Percentiles rank a stretch among this genome's conserved stretches.
These are phyloP conservation scores for Mychonastes homosphaera DNA, from an alignment of 139 green algal genomes.

Conservation along the genomic window DNA sequence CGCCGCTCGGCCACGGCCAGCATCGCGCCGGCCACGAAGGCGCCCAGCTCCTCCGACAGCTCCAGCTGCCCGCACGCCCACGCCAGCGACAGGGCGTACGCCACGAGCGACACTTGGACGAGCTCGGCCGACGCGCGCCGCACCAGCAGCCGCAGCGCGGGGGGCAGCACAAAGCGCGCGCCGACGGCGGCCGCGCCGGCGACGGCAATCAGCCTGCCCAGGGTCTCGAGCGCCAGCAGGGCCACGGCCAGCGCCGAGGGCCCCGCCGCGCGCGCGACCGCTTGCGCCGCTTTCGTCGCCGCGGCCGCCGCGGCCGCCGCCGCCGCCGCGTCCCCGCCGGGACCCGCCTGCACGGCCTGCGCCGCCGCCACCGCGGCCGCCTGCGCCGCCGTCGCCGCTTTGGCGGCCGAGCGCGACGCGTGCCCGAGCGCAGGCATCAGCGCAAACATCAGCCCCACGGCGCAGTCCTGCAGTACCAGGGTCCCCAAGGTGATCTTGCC, in stretches of 20 bases:
- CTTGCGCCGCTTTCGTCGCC: no score
- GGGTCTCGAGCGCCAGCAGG: slow-evolving; percentile 24
- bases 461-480: slow-evolving; percentile 82
- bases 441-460: slow-evolving; percentile 90
- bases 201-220: slow-evolving; percentile 19
- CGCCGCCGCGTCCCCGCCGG: not conserved
- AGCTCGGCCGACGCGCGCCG: slow-evolving; percentile 48
- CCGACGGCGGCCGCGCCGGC: slow-evolving; percentile 28
- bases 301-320: not conserved
- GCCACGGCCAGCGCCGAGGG: slow-evolving; percentile 9
- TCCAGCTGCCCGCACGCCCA: slow-evolving; percentile 47
- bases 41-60: slow-evolving; percentile 79
- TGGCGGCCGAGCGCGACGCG: not conserved
- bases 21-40: slow-evolving; percentile 64
- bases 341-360: not conserved
- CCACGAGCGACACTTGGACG: slow-evolving; percentile 68
- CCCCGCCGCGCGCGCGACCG: slow-evolving; percentile 9
- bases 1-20: slow-evolving; percentile 18
- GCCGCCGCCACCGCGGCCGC: slow-evolving; percentile 7
- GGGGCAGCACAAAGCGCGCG: slow-evolving; percentile 48
- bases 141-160: slow-evolving; percentile 36
- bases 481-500: slow-evolving; percentile 90
- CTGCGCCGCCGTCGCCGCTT: not conserved
- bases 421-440: slow-evolving; percentile 70
- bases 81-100: slow-evolving; percentile 61